Evolutionary conservation across 768 basidiomycete genomes (phyloP).

Genomic region (Auriscalpium vulgare): DNA sequence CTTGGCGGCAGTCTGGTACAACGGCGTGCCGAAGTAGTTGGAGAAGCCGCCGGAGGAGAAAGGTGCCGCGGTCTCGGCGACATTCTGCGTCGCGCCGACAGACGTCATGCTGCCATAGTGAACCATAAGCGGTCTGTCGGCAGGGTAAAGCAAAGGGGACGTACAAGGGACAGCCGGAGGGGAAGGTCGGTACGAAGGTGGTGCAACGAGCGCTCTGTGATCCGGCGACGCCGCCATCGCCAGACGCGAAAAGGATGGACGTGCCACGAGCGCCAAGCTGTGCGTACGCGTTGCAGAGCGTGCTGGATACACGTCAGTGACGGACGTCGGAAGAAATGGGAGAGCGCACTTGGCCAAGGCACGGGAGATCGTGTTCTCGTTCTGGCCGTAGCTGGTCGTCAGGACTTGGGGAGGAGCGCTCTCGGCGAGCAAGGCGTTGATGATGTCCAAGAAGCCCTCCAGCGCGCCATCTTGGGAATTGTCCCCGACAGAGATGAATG

Average conservation of each 20-base stretch:
- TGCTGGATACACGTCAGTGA: slow-evolving; percentile 12
- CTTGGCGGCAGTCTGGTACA: slow-evolving; percentile 10
- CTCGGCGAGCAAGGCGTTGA: slow-evolving; percentile 6
- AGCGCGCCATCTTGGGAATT: slow-evolving; percentile 8
- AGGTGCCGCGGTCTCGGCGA: slow-evolving; percentile 3
- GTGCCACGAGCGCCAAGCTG: slow-evolving; percentile 17
- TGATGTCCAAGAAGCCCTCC: slow-evolving; percentile 7
- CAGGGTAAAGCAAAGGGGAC: background rate
- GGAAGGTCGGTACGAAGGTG: slow-evolving; percentile 12
- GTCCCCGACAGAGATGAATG: slow-evolving; percentile 19
- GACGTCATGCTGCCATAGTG: slow-evolving; percentile 3
- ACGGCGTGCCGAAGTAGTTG: slow-evolving; percentile 15
- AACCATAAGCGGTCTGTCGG: background rate
- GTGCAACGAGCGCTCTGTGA: slow-evolving; percentile 2
- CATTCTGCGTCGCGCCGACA: slow-evolving; percentile 10
- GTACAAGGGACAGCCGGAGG: slow-evolving; percentile 14
- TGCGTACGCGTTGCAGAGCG: slow-evolving; percentile 13
- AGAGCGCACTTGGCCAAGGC: slow-evolving; percentile 9
- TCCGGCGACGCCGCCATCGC: slow-evolving; percentile 17
- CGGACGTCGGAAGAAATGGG: background rate
- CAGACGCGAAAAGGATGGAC: slow-evolving; percentile 11
- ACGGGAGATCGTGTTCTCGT: slow-evolving; percentile 16
- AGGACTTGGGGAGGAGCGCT: slow-evolving; percentile 9
- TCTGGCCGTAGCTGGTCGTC: slow-evolving; percentile 18
- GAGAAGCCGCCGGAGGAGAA: slow-evolving; percentile 18